Conservation (phyloP, 2,329 filamentous ascomycete species). For the Hysterium pulicare region DNA sequence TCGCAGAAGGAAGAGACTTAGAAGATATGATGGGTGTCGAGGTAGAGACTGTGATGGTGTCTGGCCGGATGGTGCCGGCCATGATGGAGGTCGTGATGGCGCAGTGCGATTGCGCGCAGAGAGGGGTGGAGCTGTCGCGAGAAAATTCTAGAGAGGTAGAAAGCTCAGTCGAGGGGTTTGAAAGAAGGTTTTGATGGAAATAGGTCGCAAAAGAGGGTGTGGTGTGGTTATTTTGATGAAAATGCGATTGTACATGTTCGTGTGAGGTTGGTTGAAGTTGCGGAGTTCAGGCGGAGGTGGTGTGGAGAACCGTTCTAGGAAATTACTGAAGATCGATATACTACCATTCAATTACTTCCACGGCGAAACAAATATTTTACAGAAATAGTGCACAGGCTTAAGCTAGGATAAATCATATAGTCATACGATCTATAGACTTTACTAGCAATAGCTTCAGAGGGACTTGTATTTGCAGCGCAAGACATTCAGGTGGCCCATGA, state of each 20-base stretch:
- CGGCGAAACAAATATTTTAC: too few relatives aligned
- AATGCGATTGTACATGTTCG: not conserved
- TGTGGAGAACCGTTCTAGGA: too few relatives aligned
- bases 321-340: too few relatives aligned
- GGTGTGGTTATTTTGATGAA: not conserved
- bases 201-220: not conserved
- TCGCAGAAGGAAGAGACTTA: conserved; percentile 30
- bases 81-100: conserved; percentile 21
- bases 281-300: not conserved
- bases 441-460: too few relatives aligned
- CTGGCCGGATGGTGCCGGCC: conserved; percentile 37
- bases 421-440: too few relatives aligned
- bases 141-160: not conserved
- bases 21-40: conserved; percentile 31
- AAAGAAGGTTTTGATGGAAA: not conserved
- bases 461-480: too few relatives aligned
- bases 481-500: too few relatives aligned
- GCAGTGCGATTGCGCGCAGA: not conserved
- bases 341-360: too few relatives aligned
- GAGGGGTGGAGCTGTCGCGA: not conserved
- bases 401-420: too few relatives aligned
- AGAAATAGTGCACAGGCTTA: too few relatives aligned
- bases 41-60: conserved; percentile 33
- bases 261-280: not conserved
- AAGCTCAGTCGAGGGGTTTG: not conserved